These are phyloP conservation scores for Paraphoma sp. DNA, from an alignment of 2,329 filamentous ascomycete species.

Conservation along the genomic window DNA sequence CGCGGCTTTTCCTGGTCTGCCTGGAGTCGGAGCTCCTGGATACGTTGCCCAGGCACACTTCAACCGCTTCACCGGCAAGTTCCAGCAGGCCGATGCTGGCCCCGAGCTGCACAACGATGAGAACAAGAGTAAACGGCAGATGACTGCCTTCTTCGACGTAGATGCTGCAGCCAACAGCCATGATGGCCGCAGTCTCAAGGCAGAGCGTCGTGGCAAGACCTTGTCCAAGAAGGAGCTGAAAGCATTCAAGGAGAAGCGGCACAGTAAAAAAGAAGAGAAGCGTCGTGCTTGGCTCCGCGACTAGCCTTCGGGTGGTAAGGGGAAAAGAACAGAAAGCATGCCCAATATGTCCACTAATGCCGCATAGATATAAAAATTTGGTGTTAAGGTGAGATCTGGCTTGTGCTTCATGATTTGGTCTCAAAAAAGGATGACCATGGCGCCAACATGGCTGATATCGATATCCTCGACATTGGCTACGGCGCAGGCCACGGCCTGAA, in stretches of 20 bases:
- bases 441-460: background rate
- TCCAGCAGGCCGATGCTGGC: constrained; percentile 71
- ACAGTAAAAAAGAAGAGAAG: constrained; percentile 92
- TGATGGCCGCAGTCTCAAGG: constrained; percentile 88
- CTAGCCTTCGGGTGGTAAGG: constrained; percentile 54
- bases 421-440: background rate
- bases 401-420: constrained; percentile 5
- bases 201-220: constrained; percentile 85
- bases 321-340: constrained; percentile 21
- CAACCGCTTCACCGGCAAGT: constrained; percentile 88
- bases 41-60: constrained; percentile 79
- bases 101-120: constrained; percentile 85
- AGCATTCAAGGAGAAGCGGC: constrained; percentile 87
- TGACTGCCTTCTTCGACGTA: constrained; percentile 95
- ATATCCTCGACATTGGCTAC: background rate
- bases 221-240: constrained; percentile 86
- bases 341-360: constrained; percentile 39
- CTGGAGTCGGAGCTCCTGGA: constrained; percentile 22
- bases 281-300: constrained; percentile 88
- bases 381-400: constrained; percentile 26
- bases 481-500: background rate
- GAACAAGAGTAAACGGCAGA: constrained; percentile 84
- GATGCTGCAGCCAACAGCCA: constrained; percentile 92
- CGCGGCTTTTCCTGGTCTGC: constrained; percentile 33
- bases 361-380: constrained; percentile 15